Evolutionary conservation across 2,329 filamentous ascomycete species (phyloP), one percentile per base, ranked within the genome.

Genomic region (Dryadomyces quercus-mongolicae): DNA sequence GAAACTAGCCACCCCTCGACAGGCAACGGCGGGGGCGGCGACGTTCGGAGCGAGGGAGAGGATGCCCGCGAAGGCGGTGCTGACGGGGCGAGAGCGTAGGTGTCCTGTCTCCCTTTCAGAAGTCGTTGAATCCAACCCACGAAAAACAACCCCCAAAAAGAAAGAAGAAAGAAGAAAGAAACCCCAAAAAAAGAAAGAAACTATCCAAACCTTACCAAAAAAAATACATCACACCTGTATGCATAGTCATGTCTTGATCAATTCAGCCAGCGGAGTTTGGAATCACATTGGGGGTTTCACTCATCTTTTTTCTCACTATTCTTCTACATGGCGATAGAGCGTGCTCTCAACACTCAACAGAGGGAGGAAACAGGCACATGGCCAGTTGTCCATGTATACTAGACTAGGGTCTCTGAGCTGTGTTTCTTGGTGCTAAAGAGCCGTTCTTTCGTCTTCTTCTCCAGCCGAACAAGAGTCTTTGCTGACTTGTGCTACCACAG

Each of bases 41-140:
- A 91, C 67, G 74, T 95, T 62, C 82, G 91, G 70, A 84, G 94
- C 69, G 93, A 97, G 70, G 93, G 93, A 56, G 83, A 89, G 68
- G 84, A 82, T 62, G 82, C 92, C 60, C 80, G 94, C 73, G 90
- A 95, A 71, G 93, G 92, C 57, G 93, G 94, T 67, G 89, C 89
- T 62, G 93, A 97, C 72, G 93, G 94, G 66, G 94, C 88, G 73
- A 84, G 93, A 96, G 93, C 92, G 93, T 98, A 97, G 92, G 94
- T 98, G 68, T 71, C 67, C 71, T 15, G 20, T 68, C 58, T 63
- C 60, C 60, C 60, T 62, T 61, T 61, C 60, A 46, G 53, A 48
- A 5, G 7, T 42, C 46, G 20, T 20, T 44, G 40, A 52, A 46
- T 31, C 9, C 20, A 36, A 42, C 1, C 25, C 18, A 21, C 25